Evolutionary conservation across 2,329 filamentous ascomycete species (phyloP).

Genomic region (Colletotrichum plurivorum): DNA sequence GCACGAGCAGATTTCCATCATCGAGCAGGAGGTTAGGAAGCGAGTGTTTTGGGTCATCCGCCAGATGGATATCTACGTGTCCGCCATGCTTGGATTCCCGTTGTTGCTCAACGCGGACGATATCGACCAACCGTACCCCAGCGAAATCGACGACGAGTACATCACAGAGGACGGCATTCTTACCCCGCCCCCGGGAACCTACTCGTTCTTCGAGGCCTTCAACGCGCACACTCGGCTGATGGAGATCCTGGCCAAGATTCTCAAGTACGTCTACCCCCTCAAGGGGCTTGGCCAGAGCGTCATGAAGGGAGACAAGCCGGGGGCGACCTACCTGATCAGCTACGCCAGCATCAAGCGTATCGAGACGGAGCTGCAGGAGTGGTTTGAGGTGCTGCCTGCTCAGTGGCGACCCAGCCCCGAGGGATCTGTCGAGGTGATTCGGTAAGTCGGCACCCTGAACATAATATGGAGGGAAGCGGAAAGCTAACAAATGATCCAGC

Average conservation of each 20-base stretch:
- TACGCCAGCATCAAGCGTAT: slow-evolving; percentile 75
- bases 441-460: slow-evolving; percentile 67
- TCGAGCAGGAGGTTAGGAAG: slow-evolving; percentile 75
- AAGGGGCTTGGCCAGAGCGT: slow-evolving; percentile 67
- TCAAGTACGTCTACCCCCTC: slow-evolving; percentile 76
- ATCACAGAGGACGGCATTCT: slow-evolving; percentile 72
- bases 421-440: slow-evolving; percentile 79
- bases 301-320: slow-evolving; percentile 57
- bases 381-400: slow-evolving; percentile 78
- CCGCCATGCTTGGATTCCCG: slow-evolving; percentile 76
- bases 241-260: slow-evolving; percentile 74
- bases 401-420: slow-evolving; percentile 85
- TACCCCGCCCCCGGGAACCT: slow-evolving; percentile 67
- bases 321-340: slow-evolving; percentile 73
- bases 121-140: slow-evolving; percentile 75
- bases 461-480: background rate
- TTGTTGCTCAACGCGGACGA: slow-evolving; percentile 75
- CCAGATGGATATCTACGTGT: slow-evolving; percentile 80
- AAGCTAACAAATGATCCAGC: slow-evolving; percentile 47
- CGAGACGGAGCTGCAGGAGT: slow-evolving; percentile 73
- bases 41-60: slow-evolving; percentile 78
- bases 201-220: slow-evolving; percentile 74
- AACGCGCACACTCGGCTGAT: slow-evolving; percentile 77
- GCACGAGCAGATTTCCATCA: slow-evolving; percentile 72
- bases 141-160: slow-evolving; percentile 77